phyloP scores from a whole-genome alignment of 257 asterid species.

The Lithospermum erythrorhizon region DNA sequence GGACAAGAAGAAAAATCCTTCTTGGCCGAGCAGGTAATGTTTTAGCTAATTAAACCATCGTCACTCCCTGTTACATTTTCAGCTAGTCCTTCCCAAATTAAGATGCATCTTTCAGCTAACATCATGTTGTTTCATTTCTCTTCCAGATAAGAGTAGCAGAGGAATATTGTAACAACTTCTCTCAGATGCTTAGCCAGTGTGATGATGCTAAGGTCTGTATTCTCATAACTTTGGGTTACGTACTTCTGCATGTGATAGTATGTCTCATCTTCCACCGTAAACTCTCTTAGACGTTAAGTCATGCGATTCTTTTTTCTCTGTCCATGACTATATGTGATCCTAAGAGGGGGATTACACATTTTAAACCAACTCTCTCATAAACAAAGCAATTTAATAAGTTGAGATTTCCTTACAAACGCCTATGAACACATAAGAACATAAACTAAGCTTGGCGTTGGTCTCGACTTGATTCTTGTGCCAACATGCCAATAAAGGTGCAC shows the following conservation, averaged over 20 bases:
- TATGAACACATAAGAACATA: no score
- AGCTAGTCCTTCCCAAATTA: background rate
- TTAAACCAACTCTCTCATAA: no score
- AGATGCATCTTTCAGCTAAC: no score
- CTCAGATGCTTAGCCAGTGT: slow-evolving; percentile 29
- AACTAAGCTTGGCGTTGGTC: no score
- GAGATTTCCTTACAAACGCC: no score
- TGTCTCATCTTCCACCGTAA: background rate
- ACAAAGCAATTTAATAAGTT: no score
- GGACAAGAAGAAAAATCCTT: slow-evolving; percentile 52
- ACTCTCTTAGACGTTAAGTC: background rate
- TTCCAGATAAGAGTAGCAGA: slow-evolving; percentile 58
- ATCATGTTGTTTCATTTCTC: background rate
- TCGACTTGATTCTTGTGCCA: no score
- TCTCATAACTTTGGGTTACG: background rate
- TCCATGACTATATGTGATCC: background rate
- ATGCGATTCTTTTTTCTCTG: background rate
- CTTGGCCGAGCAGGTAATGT: slow-evolving; percentile 54
- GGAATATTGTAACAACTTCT: slow-evolving; percentile 33
- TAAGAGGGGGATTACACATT: no score
- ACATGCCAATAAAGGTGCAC: no score
- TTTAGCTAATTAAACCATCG: slow-evolving; percentile 12
- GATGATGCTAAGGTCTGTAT: slow-evolving; percentile 26
- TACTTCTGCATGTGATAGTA: background rate
- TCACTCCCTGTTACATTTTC: background rate